phyloP scores from a whole-genome alignment of 148 eudicot genomes.

The Silene uniflora region DNA sequence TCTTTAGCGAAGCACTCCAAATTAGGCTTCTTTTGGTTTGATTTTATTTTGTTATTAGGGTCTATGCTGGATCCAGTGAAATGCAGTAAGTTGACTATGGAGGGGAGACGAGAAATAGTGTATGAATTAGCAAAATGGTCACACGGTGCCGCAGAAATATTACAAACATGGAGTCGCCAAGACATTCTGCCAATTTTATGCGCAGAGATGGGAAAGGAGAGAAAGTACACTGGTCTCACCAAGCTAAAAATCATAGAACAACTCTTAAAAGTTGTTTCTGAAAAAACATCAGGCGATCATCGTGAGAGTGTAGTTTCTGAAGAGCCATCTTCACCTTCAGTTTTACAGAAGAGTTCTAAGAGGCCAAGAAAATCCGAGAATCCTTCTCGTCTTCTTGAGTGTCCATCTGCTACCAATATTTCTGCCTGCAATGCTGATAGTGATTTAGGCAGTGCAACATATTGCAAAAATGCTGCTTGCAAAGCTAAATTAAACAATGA shows the following conservation, averaged over 20 bases:
- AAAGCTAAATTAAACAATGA: constrained; percentile 50
- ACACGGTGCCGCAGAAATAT: constrained; percentile 58
- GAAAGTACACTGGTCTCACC: constrained; percentile 83
- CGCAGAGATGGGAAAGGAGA: constrained; percentile 84
- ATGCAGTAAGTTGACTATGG: constrained; percentile 65
- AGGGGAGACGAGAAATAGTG: constrained; percentile 68
- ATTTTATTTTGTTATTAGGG: constrained; percentile 35
- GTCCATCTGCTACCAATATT: constrained; percentile 29
- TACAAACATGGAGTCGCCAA: constrained; percentile 79
- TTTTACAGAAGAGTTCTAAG: constrained; percentile 41
- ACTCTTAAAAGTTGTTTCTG: constrained; percentile 64
- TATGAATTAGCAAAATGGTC: constrained; percentile 65
- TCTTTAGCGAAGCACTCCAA: neutral
- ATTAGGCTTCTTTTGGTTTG: constrained; percentile 6
- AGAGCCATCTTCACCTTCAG: constrained; percentile 26
- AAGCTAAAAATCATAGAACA: constrained; percentile 74
- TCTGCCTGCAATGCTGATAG: constrained; percentile 22
- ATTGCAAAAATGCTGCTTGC: constrained; percentile 79
- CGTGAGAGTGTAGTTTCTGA: constrained; percentile 20
- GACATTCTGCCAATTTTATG: constrained; percentile 75
- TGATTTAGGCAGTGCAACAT: constrained; percentile 24
- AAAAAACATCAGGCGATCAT: constrained; percentile 42
- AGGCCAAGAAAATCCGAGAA: constrained; percentile 58
- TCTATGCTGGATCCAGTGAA: constrained; percentile 51
- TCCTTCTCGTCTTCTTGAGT: constrained; percentile 34